Conservation (phyloP, 2,329 filamentous ascomycete species). For the Nemania sp. region DNA sequence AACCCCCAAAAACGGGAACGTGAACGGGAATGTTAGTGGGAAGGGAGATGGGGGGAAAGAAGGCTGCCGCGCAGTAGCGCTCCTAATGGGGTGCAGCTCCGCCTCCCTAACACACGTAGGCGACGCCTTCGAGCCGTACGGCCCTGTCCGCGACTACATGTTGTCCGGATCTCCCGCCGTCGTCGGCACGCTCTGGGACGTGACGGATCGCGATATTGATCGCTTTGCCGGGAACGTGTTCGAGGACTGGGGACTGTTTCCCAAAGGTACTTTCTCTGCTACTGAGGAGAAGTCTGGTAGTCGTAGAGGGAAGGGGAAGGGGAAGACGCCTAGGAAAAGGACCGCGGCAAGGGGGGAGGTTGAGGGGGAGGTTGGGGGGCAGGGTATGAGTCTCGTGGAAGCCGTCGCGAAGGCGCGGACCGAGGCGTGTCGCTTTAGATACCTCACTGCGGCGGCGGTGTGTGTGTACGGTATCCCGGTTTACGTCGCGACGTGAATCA, state of each 20-base stretch:
- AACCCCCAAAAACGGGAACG: too few species aligned
- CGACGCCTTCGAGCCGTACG: constrained; percentile 88
- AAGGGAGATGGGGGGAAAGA: too few species aligned
- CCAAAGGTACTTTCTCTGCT: constrained; percentile 49
- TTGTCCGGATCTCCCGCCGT: constrained; percentile 84
- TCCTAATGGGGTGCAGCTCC: constrained; percentile 94
- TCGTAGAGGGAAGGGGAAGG: constrained; percentile 6
- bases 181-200: constrained; percentile 94
- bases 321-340: constrained; percentile 19
- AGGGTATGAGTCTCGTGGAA: constrained; percentile 68
- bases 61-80: constrained; percentile 76
- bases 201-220: constrained; percentile 97
- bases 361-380: constrained; percentile 29
- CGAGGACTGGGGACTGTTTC: constrained; percentile 81
- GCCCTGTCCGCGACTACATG: constrained; percentile 89
- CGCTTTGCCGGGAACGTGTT: constrained; percentile 80
- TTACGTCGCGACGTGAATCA: constrained; percentile 59
- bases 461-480: constrained; percentile 95
- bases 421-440: constrained; percentile 80
- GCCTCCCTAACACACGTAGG: constrained; percentile 79
- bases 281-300: constrained; percentile 34
- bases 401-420: constrained; percentile 75
- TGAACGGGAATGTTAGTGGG: too few species aligned
- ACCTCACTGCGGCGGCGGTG: constrained; percentile 90
- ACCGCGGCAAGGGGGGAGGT: constrained; percentile 27